Conservation (phyloP, 163 green algal genomes). For the Chloroidium sp. region DNA sequence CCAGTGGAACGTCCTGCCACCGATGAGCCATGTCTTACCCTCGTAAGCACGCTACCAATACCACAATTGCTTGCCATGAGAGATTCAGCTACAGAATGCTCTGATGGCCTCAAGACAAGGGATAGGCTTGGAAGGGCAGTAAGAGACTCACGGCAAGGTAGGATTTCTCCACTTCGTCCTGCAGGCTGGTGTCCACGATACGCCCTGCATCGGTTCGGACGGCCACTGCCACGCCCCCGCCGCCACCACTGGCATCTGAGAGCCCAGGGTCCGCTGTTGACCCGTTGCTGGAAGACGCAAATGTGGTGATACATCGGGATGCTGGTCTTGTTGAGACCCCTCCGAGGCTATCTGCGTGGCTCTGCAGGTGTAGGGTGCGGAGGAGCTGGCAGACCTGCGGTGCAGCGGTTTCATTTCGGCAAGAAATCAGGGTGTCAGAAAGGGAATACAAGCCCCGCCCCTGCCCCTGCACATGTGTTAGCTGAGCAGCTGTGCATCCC, state of each 20-base stretch:
- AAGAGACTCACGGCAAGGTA: constrained; percentile 35
- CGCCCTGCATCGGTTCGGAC: neutral
- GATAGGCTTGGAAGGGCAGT: no score
- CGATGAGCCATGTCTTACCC: neutral
- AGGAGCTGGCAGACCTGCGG: no score
- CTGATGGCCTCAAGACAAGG: no score
- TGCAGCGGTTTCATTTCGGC: no score
- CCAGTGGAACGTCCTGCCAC: neutral
- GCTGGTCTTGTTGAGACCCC: no score
- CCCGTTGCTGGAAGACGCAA: neutral
- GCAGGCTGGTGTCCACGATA: constrained; percentile 42
- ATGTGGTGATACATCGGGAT: neutral
- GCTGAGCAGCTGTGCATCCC: no score
- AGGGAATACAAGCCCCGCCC: no score
- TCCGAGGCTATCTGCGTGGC: no score
- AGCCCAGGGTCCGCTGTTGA: neutral
- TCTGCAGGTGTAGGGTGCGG: no score
- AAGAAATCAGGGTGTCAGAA: no score
- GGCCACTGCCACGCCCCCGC: neutral
- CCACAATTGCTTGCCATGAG: neutral
- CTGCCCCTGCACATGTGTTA: no score
- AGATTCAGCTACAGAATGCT: neutral
- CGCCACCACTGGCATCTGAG: neutral
- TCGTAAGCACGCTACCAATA: neutral
- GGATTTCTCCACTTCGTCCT: constrained; percentile 39